A percentile compares a stretch with the other conserved stretches of the same genome.
phyloP scores from a whole-genome alignment of 805 yeast genomes.

The Zygoascus tannicola region DNA sequence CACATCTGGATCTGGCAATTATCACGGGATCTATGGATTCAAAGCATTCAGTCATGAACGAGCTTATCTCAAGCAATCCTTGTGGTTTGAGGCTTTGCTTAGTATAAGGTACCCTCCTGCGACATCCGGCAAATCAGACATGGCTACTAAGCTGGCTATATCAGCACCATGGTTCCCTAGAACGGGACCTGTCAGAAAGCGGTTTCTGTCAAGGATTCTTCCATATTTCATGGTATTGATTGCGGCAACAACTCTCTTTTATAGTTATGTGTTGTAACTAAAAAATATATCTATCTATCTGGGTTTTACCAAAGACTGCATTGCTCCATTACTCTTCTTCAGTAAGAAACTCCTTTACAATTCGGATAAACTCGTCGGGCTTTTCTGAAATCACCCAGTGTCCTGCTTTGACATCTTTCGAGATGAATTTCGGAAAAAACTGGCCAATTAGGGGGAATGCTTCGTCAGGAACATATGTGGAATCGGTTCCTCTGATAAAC shows the following conservation, averaged over 20 bases:
- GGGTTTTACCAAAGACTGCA: not conserved
- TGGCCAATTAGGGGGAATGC: conserved; percentile 49
- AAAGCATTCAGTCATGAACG: conserved; percentile 72
- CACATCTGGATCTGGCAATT: conserved; percentile 68
- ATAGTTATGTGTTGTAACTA: not conserved
- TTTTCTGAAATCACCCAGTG: conserved; percentile 90
- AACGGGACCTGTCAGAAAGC: conserved; percentile 17
- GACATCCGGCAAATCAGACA: conserved; percentile 26
- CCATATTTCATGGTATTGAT: not conserved
- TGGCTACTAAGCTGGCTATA: not conserved
- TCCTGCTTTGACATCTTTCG: conserved; percentile 71
- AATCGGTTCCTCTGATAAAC: conserved; percentile 69
- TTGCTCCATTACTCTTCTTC: not conserved
- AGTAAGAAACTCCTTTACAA: conserved; percentile 44
- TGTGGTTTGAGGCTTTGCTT: conserved; percentile 51
- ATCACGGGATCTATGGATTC: conserved; percentile 66
- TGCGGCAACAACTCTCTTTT: not conserved
- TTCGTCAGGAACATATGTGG: conserved; percentile 37
- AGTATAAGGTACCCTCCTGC: conserved; percentile 63
- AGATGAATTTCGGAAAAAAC: conserved; percentile 69
- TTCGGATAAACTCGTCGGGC: conserved; percentile 62
- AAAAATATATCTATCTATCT: no score
- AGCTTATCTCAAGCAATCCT: conserved; percentile 53
- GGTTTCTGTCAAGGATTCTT: conserved; percentile 13
- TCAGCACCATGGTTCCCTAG: conserved; percentile 15